Evolutionary conservation across 2,329 filamentous ascomycete species (phyloP).

Genomic region (Paecilomyces fulvus): DNA sequence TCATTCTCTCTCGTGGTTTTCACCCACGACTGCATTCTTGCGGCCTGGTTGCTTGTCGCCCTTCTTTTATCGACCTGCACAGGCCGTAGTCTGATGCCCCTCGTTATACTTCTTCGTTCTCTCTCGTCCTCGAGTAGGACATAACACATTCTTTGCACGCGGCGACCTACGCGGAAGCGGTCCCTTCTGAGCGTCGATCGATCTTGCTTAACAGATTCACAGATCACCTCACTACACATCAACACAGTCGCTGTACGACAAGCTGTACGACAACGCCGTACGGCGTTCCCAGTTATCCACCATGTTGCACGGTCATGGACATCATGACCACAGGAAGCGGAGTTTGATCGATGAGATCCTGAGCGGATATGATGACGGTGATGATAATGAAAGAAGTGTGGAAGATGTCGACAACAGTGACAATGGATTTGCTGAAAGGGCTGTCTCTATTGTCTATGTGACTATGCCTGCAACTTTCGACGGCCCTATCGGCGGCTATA

Average conservation of each 20-base stretch:
- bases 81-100: slow-evolving; percentile 10
- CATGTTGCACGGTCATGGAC: slow-evolving; percentile 26
- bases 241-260: neutral
- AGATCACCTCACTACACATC: neutral
- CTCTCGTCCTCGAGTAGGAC: slow-evolving; percentile 4
- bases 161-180: neutral
- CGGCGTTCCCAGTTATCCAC: neutral
- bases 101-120: slow-evolving; percentile 13
- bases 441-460: slow-evolving; percentile 38
- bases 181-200: neutral
- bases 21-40: slow-evolving; percentile 8
- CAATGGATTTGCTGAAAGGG: neutral
- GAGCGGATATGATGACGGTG: neutral
- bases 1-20: slow-evolving; percentile 4
- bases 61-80: slow-evolving; percentile 24
- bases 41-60: slow-evolving; percentile 27
- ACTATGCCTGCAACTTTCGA: slow-evolving; percentile 46
- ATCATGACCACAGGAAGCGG: slow-evolving; percentile 13
- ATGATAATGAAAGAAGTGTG: neutral
- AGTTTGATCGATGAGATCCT: slow-evolving; percentile 9
- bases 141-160: neutral
- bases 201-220: neutral
- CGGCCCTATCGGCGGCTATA: slow-evolving; percentile 42
- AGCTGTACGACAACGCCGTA: neutral
- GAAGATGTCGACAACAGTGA: slow-evolving; percentile 6